phyloP scores from a whole-genome alignment of 768 basidiomycete species.

The Stropharia rugosoannulata region DNA sequence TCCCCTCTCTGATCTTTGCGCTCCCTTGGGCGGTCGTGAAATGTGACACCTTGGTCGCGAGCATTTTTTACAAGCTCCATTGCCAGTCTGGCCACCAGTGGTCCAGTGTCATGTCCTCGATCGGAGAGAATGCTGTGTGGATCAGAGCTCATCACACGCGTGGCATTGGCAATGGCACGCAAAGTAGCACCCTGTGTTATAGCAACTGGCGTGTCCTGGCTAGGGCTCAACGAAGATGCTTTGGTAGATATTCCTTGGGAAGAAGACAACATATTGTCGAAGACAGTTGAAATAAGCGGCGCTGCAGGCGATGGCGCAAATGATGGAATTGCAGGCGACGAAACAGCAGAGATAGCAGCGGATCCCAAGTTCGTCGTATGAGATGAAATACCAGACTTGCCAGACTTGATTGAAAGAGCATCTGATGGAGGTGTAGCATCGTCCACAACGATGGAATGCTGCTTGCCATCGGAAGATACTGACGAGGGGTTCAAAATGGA shows the following conservation, averaged over 20 bases:
- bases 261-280: constrained; percentile 27
- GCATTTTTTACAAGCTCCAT: constrained; percentile 67
- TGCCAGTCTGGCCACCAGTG: constrained; percentile 62
- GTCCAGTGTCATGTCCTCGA: constrained; percentile 61
- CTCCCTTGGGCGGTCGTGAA: constrained; percentile 48
- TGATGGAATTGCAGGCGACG: constrained; percentile 39
- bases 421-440: constrained; percentile 24
- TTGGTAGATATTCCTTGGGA: constrained; percentile 17
- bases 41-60: constrained; percentile 58
- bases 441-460: constrained; percentile 13
- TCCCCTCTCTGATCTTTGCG: constrained; percentile 25
- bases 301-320: constrained; percentile 41
- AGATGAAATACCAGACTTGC: constrained; percentile 16
- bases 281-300: constrained; percentile 41
- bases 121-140: constrained; percentile 73
- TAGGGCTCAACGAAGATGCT: constrained; percentile 18
- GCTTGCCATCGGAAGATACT: constrained; percentile 20
- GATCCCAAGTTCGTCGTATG: constrained; percentile 13
- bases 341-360: constrained; percentile 27
- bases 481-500: constrained; percentile 57
- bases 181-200: constrained; percentile 63
- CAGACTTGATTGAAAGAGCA: constrained; percentile 34
- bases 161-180: constrained; percentile 78
- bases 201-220: constrained; percentile 23
- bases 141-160: constrained; percentile 84